Percentiles rank a stretch among this genome's conserved stretches.
These are phyloP conservation scores for Candida easanensis DNA, from an alignment of 805 yeast species.

Conservation along the genomic window DNA sequence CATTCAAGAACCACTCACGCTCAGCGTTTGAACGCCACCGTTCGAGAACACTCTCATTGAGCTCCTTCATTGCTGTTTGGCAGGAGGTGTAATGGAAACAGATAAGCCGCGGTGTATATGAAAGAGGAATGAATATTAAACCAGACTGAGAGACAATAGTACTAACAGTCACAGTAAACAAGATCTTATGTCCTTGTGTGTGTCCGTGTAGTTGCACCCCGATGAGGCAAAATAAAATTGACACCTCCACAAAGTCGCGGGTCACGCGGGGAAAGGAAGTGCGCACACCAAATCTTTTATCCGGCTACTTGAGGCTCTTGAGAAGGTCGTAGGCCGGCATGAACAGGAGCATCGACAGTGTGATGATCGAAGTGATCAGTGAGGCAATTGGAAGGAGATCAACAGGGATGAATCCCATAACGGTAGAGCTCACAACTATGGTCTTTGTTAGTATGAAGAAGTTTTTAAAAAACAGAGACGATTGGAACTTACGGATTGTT, in stretches of 20 bases:
- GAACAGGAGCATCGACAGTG: background rate
- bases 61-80: slow-evolving; percentile 1
- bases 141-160: no score
- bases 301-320: slow-evolving; percentile 1
- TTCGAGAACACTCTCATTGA: slow-evolving; percentile 4
- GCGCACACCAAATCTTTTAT: background rate
- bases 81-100: background rate
- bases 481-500: slow-evolving; percentile 11
- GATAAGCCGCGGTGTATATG: background rate
- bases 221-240: background rate
- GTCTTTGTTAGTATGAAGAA: slow-evolving; percentile 1
- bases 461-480: background rate
- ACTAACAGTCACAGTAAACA: no score
- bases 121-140: no score
- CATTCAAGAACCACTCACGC: slow-evolving; percentile 6
- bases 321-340: slow-evolving; percentile 1
- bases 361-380: slow-evolving; percentile 2
- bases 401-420: slow-evolving; percentile 6
- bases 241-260: background rate
- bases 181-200: no score
- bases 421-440: slow-evolving; percentile 9
- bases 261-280: background rate
- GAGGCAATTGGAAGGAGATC: slow-evolving; percentile 8
- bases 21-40: slow-evolving; percentile 6
- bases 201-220: no score